Evolutionary conservation across 495 filamentous ascomycete genomes (phyloP), one percentile per base, ranked within the genome.

Genomic region (Cairneyella variabilis): DNA sequence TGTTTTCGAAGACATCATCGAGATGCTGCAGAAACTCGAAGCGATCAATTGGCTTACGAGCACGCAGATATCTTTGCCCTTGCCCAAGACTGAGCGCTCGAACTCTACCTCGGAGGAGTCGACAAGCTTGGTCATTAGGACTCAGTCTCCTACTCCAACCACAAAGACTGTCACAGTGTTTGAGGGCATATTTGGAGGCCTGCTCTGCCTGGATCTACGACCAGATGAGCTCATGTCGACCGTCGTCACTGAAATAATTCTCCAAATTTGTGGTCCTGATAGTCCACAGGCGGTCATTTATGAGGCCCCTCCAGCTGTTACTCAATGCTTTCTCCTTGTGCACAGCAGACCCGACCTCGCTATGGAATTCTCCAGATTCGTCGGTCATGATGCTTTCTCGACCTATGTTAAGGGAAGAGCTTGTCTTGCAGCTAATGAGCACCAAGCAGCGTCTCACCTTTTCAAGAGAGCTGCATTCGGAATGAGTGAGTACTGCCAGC

Each of bases 391-490:
- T 21, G 66, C 77, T 25, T 97, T 93, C 82, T 81, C 88, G 4
- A 85, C 80, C 0, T 99, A 99, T 66, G 74, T 96, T 12, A 89
- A 89, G 66, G 92, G 88, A 11, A 86, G 95, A 28, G 75, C 93
- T 39, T 78, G 84, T 63, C 75, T 97, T 16, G 79, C 83, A 12
- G 81, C 82, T 61, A 82, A 82, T 18, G 86, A 93, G 60, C 80
- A 79, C 60, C 78, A 80, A 32, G 77, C 78, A 49, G 93, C 95
- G 40, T 78, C 89, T 16, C 70, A 79, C 17, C 82, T 84, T 57
- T 97, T 99, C 69, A 83, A 82, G 47, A 91, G 86, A 58, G 88
- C 90, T 51, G 86, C 90, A 3, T 87, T 86, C 63, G 85, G 85
- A 34, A 78, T 97, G 56, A 83, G 90, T 90, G 80, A 70, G 83